Conservation (phyloP, 768 basidiomycete genomes). For the Naganishia vaughanmartiniae region DNA sequence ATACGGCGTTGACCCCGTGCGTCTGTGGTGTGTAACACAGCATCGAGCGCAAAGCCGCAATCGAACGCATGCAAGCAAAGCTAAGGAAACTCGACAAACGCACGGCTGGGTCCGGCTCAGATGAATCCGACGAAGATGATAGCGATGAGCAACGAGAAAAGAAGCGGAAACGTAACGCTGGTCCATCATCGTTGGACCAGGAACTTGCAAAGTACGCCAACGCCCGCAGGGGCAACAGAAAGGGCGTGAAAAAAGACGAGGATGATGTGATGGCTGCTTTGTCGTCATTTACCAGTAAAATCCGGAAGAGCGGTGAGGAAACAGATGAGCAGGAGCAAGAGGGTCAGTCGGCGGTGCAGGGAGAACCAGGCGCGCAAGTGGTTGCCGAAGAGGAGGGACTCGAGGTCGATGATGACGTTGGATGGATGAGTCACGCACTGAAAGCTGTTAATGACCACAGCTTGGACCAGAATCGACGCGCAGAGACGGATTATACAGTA, state of each 20-base stretch:
- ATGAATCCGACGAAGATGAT: constrained; percentile 57
- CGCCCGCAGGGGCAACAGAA: constrained; percentile 59
- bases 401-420: constrained; percentile 52
- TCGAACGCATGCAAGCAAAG: constrained; percentile 70
- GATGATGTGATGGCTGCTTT: constrained; percentile 49
- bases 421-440: constrained; percentile 48
- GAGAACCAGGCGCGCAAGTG: constrained; percentile 23
- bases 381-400: constrained; percentile 35
- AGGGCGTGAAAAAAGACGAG: constrained; percentile 61
- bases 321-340: constrained; percentile 29
- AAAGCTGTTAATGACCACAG: constrained; percentile 46
- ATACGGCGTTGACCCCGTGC: too few species aligned
- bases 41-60: constrained; percentile 55
- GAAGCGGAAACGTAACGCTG: constrained; percentile 57
- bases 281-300: constrained; percentile 40
- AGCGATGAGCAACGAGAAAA: constrained; percentile 59
- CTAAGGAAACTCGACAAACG: constrained; percentile 72
- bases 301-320: constrained; percentile 31
- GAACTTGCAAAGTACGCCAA: constrained; percentile 79
- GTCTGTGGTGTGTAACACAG: background rate
- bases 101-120: constrained; percentile 55
- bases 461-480: constrained; percentile 44
- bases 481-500: constrained; percentile 51
- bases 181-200: constrained; percentile 70
- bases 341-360: constrained; percentile 23